Conservation (phyloP, 352 stramenopile species). For the Globisporangium viniferum region DNA sequence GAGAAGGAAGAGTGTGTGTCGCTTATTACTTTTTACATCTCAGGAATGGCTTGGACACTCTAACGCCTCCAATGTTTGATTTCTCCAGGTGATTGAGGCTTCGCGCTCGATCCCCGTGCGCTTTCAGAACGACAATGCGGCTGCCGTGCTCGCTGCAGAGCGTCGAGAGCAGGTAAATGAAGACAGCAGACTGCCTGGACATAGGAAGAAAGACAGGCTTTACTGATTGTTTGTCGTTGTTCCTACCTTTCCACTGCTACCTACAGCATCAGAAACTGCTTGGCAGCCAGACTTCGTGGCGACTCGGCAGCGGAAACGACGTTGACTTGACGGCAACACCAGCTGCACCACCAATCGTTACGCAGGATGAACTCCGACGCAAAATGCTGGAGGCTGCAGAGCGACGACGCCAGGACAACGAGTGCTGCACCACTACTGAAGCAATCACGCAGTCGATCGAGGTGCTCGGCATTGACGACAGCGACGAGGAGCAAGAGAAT, state of each 20-base stretch:
- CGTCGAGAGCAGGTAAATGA: conserved; percentile 32
- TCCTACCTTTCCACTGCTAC: too few species aligned
- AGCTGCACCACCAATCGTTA: background rate
- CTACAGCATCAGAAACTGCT: conserved; percentile 7
- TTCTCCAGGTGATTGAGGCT: conserved; percentile 4
- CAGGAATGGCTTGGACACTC: too few species aligned
- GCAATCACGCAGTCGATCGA: conserved; percentile 24
- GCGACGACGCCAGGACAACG: conserved; percentile 39
- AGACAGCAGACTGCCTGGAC: background rate
- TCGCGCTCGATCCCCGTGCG: conserved; percentile 19
- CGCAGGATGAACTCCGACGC: conserved; percentile 18
- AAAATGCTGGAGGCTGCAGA: conserved; percentile 58
- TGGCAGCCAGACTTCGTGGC: background rate
- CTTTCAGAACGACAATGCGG: conserved; percentile 25
- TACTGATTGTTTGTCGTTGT: background rate
- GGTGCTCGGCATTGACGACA: conserved; percentile 48
- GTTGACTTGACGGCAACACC: background rate
- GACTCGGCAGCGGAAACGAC: background rate
- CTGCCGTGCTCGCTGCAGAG: conserved; percentile 38
- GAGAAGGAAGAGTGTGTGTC: conserved; percentile 34
- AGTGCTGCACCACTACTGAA: conserved; percentile 22
- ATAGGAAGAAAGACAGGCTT: background rate
- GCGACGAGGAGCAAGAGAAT: conserved; percentile 34
- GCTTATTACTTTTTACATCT: background rate
- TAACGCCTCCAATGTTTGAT: background rate